Percentiles rank a stretch among this genome's conserved stretches.
Evolutionary conservation across 2,329 filamentous ascomycete species (phyloP).

Genomic region (Huntiella moniliformis): DNA sequence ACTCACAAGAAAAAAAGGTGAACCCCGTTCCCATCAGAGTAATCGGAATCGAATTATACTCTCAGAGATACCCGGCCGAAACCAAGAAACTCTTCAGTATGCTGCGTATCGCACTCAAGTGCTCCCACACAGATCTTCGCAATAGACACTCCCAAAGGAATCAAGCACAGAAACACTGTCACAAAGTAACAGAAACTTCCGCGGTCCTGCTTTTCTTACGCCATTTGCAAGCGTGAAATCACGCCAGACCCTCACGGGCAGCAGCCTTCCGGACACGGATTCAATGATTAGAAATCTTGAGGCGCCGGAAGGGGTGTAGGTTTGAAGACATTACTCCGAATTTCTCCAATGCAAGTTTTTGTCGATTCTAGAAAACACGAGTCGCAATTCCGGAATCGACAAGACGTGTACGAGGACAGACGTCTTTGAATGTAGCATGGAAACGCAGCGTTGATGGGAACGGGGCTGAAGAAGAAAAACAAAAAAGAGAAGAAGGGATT

Average conservation of each 20-base stretch:
- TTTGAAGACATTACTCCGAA: constrained; percentile 86
- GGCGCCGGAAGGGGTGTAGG: constrained; percentile 23
- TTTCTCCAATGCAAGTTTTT: constrained; percentile 69
- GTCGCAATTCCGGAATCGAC: constrained; percentile 8
- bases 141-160: constrained; percentile 74
- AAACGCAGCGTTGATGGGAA: constrained; percentile 87
- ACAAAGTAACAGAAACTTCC: background rate
- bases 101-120: constrained; percentile 96
- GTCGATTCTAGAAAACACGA: constrained; percentile 12
- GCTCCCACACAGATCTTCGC: constrained; percentile 65
- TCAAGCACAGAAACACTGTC: constrained; percentile 13
- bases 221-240: constrained; percentile 65
- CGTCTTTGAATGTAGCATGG: constrained; percentile 69
- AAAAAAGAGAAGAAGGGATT: constrained; percentile 14
- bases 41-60: constrained; percentile 75
- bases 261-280: constrained; percentile 25
- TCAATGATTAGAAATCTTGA: background rate
- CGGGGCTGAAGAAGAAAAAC: constrained; percentile 41
- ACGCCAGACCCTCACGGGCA: constrained; percentile 79
- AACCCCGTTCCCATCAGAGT: constrained; percentile 65
- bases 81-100: constrained; percentile 21
- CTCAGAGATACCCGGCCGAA: constrained; percentile 17
- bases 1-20: constrained; percentile 16
- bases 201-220: constrained; percentile 69
- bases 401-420: constrained; percentile 16